phyloP scores from a whole-genome alignment of 2,329 filamentous ascomycete genomes.

The Chrysoporthe deuterocubensis region DNA sequence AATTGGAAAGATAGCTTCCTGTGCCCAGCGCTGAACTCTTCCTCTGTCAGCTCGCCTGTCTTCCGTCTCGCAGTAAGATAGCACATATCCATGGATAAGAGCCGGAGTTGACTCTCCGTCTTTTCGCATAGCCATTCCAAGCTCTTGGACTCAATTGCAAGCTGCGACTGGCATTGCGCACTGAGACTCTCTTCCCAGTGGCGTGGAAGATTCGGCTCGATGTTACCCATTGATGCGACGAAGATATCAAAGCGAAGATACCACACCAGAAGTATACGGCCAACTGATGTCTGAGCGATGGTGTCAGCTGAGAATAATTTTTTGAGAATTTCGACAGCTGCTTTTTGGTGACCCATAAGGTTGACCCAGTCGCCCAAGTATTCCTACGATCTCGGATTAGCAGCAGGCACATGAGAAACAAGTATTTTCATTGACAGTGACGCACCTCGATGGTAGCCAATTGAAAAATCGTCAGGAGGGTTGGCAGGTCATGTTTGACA shows the following conservation, averaged over 20 bases:
- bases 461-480: slow-evolving; percentile 85
- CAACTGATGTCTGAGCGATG: slow-evolving; percentile 70
- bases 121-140: slow-evolving; percentile 70
- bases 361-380: slow-evolving; percentile 96
- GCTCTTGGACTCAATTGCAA: slow-evolving; percentile 62
- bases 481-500: slow-evolving; percentile 68
- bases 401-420: background rate
- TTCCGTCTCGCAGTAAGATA: slow-evolving; percentile 73
- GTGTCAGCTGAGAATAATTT: slow-evolving; percentile 78
- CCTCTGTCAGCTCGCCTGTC: slow-evolving; percentile 64
- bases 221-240: slow-evolving; percentile 80
- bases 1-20: slow-evolving; percentile 53
- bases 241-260: slow-evolving; percentile 88
- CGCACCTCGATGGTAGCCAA: slow-evolving; percentile 88
- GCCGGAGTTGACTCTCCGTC: slow-evolving; percentile 66
- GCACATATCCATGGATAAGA: slow-evolving; percentile 81
- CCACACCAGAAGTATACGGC: slow-evolving; percentile 81
- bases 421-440: background rate
- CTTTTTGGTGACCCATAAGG: slow-evolving; percentile 88
- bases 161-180: slow-evolving; percentile 65
- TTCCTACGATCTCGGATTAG: slow-evolving; percentile 61
- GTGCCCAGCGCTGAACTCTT: slow-evolving; percentile 69
- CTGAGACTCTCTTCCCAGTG: slow-evolving; percentile 77
- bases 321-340: slow-evolving; percentile 79
- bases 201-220: slow-evolving; percentile 71